Conservation (phyloP, 1,284 basidiomycete genomes). For the Tylopilus sp. region DNA sequence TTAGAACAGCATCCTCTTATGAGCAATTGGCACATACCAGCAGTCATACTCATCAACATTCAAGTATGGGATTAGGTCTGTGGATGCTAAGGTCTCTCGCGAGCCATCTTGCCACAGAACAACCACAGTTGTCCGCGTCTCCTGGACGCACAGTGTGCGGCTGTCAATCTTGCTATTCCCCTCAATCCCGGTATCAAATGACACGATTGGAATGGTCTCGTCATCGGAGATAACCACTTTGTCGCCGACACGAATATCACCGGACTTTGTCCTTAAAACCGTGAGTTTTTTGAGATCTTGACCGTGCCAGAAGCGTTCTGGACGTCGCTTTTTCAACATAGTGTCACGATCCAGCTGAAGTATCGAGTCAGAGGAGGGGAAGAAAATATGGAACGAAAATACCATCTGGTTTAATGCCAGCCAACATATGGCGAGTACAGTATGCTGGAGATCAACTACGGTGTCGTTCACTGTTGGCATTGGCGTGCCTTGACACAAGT, state of each 20-base stretch:
- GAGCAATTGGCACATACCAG: conserved; percentile 50
- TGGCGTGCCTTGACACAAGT: conserved; percentile 43
- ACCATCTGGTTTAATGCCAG: conserved; percentile 86
- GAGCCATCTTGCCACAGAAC: conserved; percentile 89
- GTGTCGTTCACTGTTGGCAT: conserved; percentile 49
- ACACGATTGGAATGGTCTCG: conserved; percentile 47
- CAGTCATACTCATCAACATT: conserved; percentile 84
- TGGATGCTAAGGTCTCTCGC: conserved; percentile 56
- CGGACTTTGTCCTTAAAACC: conserved; percentile 57
- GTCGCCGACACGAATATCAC: conserved; percentile 68
- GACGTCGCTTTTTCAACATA: conserved; percentile 58
- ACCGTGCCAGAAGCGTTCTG: conserved; percentile 73
- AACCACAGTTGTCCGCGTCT: conserved; percentile 67
- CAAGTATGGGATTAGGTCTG: conserved; percentile 74
- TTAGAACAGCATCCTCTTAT: conserved; percentile 3
- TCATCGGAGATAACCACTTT: conserved; percentile 54
- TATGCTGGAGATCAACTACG: conserved; percentile 74
- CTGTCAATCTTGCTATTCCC: conserved; percentile 46
- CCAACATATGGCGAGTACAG: conserved; percentile 82
- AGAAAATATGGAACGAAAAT: conserved; percentile 23
- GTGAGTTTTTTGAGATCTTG: conserved; percentile 64
- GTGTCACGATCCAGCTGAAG: conserved; percentile 55
- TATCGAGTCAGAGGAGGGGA: conserved; percentile 8
- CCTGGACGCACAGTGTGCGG: conserved; percentile 59
- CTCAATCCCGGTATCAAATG: conserved; percentile 52